phyloP scores from a whole-genome alignment of 345 rosid genomes.

The Dipteronia dyeriana region DNA sequence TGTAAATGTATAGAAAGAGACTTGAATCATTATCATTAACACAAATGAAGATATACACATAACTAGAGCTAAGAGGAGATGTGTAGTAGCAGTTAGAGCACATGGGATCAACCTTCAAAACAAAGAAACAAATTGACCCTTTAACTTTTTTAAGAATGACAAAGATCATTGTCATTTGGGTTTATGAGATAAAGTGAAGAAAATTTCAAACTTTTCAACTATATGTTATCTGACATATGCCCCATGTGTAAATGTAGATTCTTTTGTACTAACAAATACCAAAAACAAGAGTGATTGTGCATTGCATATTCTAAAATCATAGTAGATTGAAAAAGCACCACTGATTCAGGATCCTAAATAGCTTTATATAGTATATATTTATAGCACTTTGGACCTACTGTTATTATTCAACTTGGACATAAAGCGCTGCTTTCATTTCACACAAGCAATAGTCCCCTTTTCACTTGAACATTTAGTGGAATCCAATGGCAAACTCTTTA shows the following conservation, averaged over 20 bases:
- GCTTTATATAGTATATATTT: background rate
- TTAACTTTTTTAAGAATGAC: background rate
- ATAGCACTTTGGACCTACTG: background rate
- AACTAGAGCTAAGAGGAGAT: no score
- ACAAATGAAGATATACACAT: no score
- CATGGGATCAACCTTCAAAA: background rate
- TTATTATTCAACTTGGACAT: background rate
- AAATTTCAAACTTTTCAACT: background rate
- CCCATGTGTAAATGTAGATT: background rate
- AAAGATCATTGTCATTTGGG: conserved; percentile 1
- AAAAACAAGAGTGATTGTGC: background rate
- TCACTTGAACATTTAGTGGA: background rate
- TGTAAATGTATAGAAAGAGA: no score
- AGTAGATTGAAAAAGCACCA: background rate
- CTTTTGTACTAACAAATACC: background rate
- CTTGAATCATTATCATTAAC: no score
- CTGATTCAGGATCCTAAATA: background rate
- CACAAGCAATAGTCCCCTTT: no score
- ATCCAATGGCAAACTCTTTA: background rate
- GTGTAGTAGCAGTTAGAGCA: background rate
- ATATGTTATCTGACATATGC: background rate
- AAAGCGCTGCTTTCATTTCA: no score
- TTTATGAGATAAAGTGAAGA: background rate
- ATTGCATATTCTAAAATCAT: conserved; percentile 12
- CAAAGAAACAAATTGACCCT: background rate